Conservation (phyloP, 78 protist genomes). For the Dictyostelium brefeldianum region DNA sequence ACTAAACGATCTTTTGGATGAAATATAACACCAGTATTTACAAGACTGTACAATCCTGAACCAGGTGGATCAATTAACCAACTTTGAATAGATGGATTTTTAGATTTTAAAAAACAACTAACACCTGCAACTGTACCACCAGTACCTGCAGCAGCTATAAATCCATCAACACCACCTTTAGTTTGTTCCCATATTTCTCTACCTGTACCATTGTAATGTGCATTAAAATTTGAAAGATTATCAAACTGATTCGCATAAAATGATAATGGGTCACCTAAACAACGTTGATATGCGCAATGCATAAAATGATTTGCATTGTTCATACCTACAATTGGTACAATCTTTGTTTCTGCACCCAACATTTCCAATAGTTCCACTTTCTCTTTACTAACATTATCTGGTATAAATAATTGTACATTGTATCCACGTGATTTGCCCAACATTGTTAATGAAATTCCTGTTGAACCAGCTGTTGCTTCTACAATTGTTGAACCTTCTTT, state of each 20-base stretch:
- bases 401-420: constrained; percentile 64
- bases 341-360: constrained; percentile 81
- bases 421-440: constrained; percentile 85
- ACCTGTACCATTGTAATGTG: constrained; percentile 88
- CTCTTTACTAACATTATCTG: constrained; percentile 84
- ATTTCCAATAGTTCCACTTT: constrained; percentile 68
- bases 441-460: constrained; percentile 87
- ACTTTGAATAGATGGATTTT: neutral
- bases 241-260: constrained; percentile 90
- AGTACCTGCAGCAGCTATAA: constrained; percentile 82
- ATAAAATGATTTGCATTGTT: constrained; percentile 77
- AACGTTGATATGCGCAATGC: constrained; percentile 77
- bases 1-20: constrained; percentile 61
- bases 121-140: constrained; percentile 94
- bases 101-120: constrained; percentile 58
- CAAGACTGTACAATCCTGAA: constrained; percentile 69
- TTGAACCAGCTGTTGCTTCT: constrained; percentile 91
- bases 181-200: constrained; percentile 89
- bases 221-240: constrained; percentile 83
- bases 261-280: constrained; percentile 41
- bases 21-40: constrained; percentile 54
- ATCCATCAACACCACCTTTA: constrained; percentile 71
- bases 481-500: constrained; percentile 59
- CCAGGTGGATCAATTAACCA: constrained; percentile 76
- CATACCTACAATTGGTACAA: constrained; percentile 80